Percentiles rank a stretch among this genome's conserved stretches.
phyloP scores from a whole-genome alignment of 768 basidiomycete species.

The Megacollybia marginata region DNA sequence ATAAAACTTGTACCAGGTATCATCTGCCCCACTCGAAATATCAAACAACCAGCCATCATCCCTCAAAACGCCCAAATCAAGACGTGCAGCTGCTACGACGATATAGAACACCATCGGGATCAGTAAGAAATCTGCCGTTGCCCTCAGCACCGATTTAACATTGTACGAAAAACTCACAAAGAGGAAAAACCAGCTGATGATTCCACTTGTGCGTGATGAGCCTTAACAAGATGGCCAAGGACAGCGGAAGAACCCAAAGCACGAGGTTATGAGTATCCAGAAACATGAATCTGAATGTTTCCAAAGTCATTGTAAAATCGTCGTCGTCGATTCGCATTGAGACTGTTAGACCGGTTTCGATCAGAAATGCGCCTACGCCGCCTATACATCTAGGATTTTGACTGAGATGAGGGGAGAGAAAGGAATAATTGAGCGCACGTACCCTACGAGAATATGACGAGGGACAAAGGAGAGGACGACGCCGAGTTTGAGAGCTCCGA shows the following conservation, averaged over 20 bases:
- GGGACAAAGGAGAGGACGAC: slow-evolving; percentile 92
- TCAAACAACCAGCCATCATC: slow-evolving; percentile 83
- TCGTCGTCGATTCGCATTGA: slow-evolving; percentile 77
- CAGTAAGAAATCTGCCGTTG: slow-evolving; percentile 56
- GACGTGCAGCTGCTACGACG: slow-evolving; percentile 53
- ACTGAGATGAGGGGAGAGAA: not conserved
- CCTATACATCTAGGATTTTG: slow-evolving; percentile 64
- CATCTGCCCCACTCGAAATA: slow-evolving; percentile 31
- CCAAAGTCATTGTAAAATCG: slow-evolving; percentile 60
- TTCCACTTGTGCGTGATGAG: slow-evolving; percentile 72
- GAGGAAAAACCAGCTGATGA: slow-evolving; percentile 89
- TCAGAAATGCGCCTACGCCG: slow-evolving; percentile 89
- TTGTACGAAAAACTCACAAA: slow-evolving; percentile 53
- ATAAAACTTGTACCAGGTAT: slow-evolving; percentile 82
- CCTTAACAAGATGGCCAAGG: slow-evolving; percentile 69
- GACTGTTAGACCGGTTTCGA: slow-evolving; percentile 60
- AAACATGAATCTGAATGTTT: slow-evolving; percentile 63
- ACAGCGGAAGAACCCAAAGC: slow-evolving; percentile 77
- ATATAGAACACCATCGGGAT: slow-evolving; percentile 85
- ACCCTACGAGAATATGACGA: slow-evolving; percentile 94
- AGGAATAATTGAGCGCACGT: slow-evolving; percentile 16
- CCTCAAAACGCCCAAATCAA: slow-evolving; percentile 57
- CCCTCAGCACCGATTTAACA: not conserved
- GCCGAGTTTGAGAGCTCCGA: slow-evolving; percentile 80
- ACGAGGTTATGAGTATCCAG: slow-evolving; percentile 51